phyloP scores from a whole-genome alignment of 2,329 filamentous ascomycete genomes.

The Tolypocladium guangdongense region DNA sequence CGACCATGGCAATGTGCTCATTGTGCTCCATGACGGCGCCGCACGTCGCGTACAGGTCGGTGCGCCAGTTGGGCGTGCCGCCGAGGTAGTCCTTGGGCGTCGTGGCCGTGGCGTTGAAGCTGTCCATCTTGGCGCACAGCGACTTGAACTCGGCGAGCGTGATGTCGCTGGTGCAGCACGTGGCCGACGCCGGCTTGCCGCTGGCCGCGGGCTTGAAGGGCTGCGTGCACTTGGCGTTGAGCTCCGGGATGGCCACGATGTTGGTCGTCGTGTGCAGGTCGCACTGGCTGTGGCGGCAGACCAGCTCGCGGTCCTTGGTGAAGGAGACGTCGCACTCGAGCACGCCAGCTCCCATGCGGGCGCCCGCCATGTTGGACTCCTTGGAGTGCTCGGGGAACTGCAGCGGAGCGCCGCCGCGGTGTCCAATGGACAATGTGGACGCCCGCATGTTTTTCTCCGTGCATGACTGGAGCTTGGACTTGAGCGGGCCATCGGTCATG shows the following conservation, averaged over 20 bases:
- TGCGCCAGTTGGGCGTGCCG: conserved; percentile 50
- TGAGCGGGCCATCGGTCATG: conserved; percentile 50
- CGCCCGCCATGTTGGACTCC: conserved; percentile 48
- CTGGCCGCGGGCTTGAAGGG: conserved; percentile 47
- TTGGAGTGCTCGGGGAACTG: conserved; percentile 54
- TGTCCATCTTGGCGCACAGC: conserved; percentile 63
- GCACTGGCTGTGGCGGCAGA: conserved; percentile 57
- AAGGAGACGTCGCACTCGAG: conserved; percentile 60
- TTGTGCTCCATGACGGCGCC: conserved; percentile 49
- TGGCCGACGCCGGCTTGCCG: conserved; percentile 42
- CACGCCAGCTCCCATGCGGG: conserved; percentile 56
- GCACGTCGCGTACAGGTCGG: conserved; percentile 55
- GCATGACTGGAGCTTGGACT: conserved; percentile 48
- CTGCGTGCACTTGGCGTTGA: conserved; percentile 51
- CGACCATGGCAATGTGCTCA: conserved; percentile 50
- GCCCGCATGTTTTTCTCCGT: conserved; percentile 39
- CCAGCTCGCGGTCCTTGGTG: conserved; percentile 53
- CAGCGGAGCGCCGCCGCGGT: conserved; percentile 51
- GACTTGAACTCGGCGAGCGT: conserved; percentile 56
- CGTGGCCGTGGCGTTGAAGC: conserved; percentile 45
- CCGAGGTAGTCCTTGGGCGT: conserved; percentile 46
- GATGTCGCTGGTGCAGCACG: conserved; percentile 63
- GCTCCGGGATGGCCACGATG: conserved; percentile 49
- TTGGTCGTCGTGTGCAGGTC: conserved; percentile 60
- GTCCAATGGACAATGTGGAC: conserved; percentile 47